phyloP scores from a whole-genome alignment of 2,329 filamentous ascomycete genomes.

The Colletotrichum noveboracense region DNA sequence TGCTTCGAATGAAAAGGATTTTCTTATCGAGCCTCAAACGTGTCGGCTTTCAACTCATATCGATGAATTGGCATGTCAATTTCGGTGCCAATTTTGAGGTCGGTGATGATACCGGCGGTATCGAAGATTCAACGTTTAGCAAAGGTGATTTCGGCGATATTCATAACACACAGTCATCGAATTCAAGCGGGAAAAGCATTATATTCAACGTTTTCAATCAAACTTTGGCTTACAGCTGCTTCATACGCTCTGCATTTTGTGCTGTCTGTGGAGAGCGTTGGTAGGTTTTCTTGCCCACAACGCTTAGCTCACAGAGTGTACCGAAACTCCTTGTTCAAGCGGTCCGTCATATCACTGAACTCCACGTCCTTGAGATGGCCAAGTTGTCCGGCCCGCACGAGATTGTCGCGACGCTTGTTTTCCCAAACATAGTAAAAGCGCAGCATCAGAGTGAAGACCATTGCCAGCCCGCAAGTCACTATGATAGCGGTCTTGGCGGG shows the following conservation, averaged over 20 bases:
- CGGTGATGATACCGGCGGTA: not conserved
- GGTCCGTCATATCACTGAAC: constrained; percentile 68
- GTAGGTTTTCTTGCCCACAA: not conserved
- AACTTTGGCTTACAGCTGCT: not conserved
- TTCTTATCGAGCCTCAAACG: not conserved
- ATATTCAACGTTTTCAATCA: not conserved
- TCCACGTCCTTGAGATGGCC: constrained; percentile 51
- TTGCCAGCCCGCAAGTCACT: constrained; percentile 50
- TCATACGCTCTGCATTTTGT: not conserved
- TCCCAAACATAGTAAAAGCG: constrained; percentile 12
- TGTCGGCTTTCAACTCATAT: not conserved
- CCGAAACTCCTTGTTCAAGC: constrained; percentile 69
- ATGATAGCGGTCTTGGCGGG: constrained; percentile 62
- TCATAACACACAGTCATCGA: not conserved
- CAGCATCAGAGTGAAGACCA: not conserved
- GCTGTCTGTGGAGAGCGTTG: not conserved
- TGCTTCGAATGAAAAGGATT: not conserved
- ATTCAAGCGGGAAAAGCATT: not conserved
- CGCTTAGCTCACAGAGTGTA: not conserved
- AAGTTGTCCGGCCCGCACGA: constrained; percentile 56
- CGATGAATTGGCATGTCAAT: not conserved
- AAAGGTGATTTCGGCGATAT: not conserved
- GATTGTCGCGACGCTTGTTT: constrained; percentile 17
- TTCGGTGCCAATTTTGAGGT: not conserved
- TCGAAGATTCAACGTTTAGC: not conserved